Conservation (phyloP, 140 eudicot species). For the Erigeron philadelphicus region DNA sequence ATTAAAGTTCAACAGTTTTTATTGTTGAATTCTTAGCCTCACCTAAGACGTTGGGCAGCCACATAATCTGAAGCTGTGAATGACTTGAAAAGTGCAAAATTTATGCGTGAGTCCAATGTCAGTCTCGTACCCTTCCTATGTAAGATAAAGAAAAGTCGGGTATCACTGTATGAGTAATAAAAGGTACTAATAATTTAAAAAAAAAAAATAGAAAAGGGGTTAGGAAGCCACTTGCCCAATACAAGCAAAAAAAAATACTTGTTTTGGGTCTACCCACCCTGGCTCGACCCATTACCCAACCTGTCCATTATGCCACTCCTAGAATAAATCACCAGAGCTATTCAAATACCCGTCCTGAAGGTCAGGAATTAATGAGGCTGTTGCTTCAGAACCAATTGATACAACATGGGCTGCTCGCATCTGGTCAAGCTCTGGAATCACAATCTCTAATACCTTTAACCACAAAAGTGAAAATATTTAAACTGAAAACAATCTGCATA, state of each 20-base stretch:
- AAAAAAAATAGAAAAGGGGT: not conserved
- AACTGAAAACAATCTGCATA: slow-evolving; percentile 10
- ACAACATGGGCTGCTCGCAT: slow-evolving; percentile 82
- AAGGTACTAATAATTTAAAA: not conserved
- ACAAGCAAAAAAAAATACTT: too few relatives aligned
- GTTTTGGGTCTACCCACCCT: too few relatives aligned
- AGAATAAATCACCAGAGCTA: not conserved
- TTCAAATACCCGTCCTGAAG: slow-evolving; percentile 60
- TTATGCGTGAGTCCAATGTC: slow-evolving; percentile 69
- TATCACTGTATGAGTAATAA: slow-evolving; percentile 15
- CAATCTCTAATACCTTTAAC: slow-evolving; percentile 63
- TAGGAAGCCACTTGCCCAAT: too few relatives aligned
- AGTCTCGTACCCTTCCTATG: slow-evolving; percentile 52
- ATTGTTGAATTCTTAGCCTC: slow-evolving; percentile 22
- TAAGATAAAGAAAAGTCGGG: slow-evolving; percentile 21
- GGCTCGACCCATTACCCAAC: too few relatives aligned
- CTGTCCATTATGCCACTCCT: too few relatives aligned
- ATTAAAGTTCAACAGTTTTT: not conserved
- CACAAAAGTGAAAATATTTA: slow-evolving; percentile 14
- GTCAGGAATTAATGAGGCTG: slow-evolving; percentile 32
- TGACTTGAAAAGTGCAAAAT: slow-evolving; percentile 70
- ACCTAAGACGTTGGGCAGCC: slow-evolving; percentile 93
- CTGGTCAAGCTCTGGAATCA: slow-evolving; percentile 72
- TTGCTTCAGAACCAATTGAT: slow-evolving; percentile 78
- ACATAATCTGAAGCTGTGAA: slow-evolving; percentile 84